Base-by-base conservation (phyloP, 305 asterid species). In the Fraxinus nigra region DNA sequence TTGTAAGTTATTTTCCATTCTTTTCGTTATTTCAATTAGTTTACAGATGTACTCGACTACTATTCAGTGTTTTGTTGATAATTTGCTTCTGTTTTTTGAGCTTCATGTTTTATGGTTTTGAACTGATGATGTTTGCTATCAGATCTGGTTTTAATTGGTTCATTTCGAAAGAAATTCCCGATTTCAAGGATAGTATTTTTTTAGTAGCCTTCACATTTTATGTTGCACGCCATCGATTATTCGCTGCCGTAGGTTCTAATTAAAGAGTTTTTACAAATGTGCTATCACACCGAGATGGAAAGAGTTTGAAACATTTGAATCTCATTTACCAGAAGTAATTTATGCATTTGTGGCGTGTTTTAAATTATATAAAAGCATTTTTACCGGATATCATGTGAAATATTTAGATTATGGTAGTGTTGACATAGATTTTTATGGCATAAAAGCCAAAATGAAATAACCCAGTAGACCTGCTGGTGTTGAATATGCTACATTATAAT, bases 1-100 rank as follows among this genome's bases (percentile, higher is more conserved):
- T 82, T 79, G 94, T 90, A 89, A 90, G 94, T 82, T 51, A 38
- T 79, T 72, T 5, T 7, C 7, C 77, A 20, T 74, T 2, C 20
- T 78, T 78, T 82, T 9, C 35, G 56, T 70, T 7, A 72, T 16
- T 80, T 77, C 43, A 18, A 54, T 80, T 73, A 51, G 80, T 72
- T 35, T 37, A 72, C 7, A 48, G 59, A 13, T 48, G 54, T 13
- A 43, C 54, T 43, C 11, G 0, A 11, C 54, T 43, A 43, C 54
- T 11, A 43, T 11, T 10, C 54, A 3, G n/a, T 79, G 74, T 43
- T 56, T 1, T 59, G 51, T 43, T 74, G 82, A 51, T 40, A 13
- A 38, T 75, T 67, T 82, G 5, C 34, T 77, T 75, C 80, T 26
- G 40, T 1, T 72, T 72, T 40, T 76, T 24, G 75, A 56, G 74